Percentiles rank a stretch among this genome's conserved stretches.
phyloP scores from a whole-genome alignment of 2,329 filamentous ascomycete genomes.

The Mariannaea elegans region DNA sequence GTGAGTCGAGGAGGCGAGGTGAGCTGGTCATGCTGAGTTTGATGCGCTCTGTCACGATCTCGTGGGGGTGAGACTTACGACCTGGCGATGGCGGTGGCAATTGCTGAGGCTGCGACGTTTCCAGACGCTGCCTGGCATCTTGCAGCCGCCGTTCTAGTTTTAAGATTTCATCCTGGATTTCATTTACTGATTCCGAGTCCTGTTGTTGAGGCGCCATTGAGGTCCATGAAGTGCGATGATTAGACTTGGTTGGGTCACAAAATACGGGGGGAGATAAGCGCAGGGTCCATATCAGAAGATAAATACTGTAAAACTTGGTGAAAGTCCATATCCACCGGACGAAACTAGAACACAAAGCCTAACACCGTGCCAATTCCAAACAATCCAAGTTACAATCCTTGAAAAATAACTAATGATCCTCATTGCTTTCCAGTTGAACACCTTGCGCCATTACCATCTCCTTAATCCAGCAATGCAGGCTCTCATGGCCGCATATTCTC shows the following conservation, averaged over 20 bases:
- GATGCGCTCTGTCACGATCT: background rate
- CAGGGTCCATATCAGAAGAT: constrained; percentile 11
- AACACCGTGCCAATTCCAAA: constrained; percentile 38
- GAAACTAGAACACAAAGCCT: constrained; percentile 19
- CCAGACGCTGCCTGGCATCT: constrained; percentile 55
- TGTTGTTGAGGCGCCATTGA: constrained; percentile 39
- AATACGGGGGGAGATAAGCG: constrained; percentile 29
- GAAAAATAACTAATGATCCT: constrained; percentile 8
- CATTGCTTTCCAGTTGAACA: constrained; percentile 30
- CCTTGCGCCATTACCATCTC: constrained; percentile 17
- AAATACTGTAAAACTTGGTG: constrained; percentile 27
- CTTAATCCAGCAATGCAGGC: constrained; percentile 14
- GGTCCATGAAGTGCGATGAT: constrained; percentile 22
- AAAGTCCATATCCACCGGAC: constrained; percentile 34
- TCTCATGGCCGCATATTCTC: constrained; percentile 58
- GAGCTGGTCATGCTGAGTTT: constrained; percentile 11
- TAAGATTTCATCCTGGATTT: constrained; percentile 64
- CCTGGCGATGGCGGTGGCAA: constrained; percentile 26
- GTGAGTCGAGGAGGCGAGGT: constrained; percentile 54
- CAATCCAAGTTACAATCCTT: constrained; percentile 12
- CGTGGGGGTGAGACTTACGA: constrained; percentile 25
- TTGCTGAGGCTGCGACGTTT: constrained; percentile 31
- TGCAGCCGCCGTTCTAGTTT: constrained; percentile 64
- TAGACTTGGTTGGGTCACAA: constrained; percentile 16
- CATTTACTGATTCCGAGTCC: constrained; percentile 34